Evolutionary conservation across 2,329 filamentous ascomycete species (phyloP), one percentile per base, ranked within the genome.

Genomic region (Dactylellina sp.): DNA sequence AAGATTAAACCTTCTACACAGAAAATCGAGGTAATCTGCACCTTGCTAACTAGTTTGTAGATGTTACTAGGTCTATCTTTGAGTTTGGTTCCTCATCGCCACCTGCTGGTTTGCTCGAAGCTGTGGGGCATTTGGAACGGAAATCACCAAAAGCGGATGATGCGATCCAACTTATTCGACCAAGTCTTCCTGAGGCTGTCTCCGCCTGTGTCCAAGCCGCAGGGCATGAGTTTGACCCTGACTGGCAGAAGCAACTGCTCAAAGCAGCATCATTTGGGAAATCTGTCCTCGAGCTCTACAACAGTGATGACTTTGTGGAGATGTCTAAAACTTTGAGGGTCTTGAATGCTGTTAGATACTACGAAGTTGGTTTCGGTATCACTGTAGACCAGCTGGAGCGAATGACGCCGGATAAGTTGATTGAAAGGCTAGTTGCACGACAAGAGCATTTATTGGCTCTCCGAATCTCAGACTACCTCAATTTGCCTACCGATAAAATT

Each of bases 101-200:
- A 1, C 92, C 94, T 2, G 94, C 94, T 0, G 92, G 98, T n/a
- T 84, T 99, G 1, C 85, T 99, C 0, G 95, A 99, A 81, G 95
- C 95, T 0, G 90, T 96, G 1, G 91, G 93, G 62, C 90, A 97
- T 78, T 85, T 99, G 2, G 94, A 98, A 78, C 89, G 91, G 75
- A 93, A 97, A 80, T 98, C 94, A 0, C 94, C 95, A 1, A 98
- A 97, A 81, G 95, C 95, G 6, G 95, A 99, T 79, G 95, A 99
- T 79, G 94, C 97, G 77, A 97, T 99, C 65, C 95, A 98, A 79
- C 86, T 97, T 1, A 99, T 99, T 78, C 87, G 92, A 46, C 86
- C 91, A 0, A 93, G 90, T 77, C 86, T 99, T 1, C 92, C 92
- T 1, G 93, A 97, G 80, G 95, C 95, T 1, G 94, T 99, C 0